Evolutionary conservation across 2,329 filamentous ascomycete species (phyloP), one percentile per base, ranked within the genome.

Genomic region (Anthostomella pinea): DNA sequence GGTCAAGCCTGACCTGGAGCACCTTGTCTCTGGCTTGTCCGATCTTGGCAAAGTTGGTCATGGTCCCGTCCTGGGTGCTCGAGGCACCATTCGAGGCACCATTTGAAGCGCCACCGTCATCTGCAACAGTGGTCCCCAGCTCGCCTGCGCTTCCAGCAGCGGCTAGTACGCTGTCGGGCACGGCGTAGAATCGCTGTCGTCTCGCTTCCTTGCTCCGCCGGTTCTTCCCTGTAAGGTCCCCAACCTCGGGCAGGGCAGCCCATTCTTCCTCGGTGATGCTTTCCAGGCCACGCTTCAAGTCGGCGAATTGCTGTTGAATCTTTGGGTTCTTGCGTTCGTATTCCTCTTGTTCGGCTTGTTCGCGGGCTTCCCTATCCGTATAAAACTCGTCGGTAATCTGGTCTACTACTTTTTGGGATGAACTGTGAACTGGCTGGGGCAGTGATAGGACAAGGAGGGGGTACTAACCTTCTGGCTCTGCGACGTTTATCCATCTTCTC

Each of bases 301-400:
- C 93, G 59, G 90, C 89, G 62, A 98, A 98, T 63, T 98, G 93
- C 52, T 96, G 87, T 59, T 95, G 87, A 34, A 98, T 96, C 67
- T 97, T 98, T 10, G 93, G 93, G 61, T 98, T 97, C 63, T 95
- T 91, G 52, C 85, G 82, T 69, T 98, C 91, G 75, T 95, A 95
- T 57, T 97, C 90, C 60, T 95, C 88, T 63, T 77, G 81, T 72
- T 98, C 91, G 69, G 87, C 78, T 62, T 85, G 73, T 66, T 98
- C 93, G 63, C 93, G 88, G 60, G 83, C 85, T 85, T 98, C 93
- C 79, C 93, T 95, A 76, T 65, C 75, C 63, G 72, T 70, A 62
- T 67, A 70, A 64, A 68, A 77, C 66, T 54, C 49, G 82, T 89
- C 83, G 83, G 84, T 77, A 85, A 79, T 83, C 80, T 87, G 79